phyloP scores from a whole-genome alignment of 1,284 basidiomycete genomes.

The Agroathelia rolfsii region DNA sequence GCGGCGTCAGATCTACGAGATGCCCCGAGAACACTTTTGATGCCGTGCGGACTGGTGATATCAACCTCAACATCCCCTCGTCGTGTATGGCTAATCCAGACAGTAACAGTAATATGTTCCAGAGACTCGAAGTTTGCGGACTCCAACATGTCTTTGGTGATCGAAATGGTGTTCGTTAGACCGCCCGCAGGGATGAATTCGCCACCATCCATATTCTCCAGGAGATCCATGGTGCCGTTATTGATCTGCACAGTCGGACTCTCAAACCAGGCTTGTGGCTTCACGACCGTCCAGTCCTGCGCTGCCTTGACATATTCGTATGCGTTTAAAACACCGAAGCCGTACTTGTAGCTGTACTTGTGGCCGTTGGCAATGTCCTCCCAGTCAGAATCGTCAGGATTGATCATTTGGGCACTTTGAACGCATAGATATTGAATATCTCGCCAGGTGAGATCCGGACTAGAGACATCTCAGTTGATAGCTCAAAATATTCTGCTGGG shows the following conservation, averaged over 20 bases:
- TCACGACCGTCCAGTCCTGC: constrained; percentile 78
- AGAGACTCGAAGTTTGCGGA: constrained; percentile 77
- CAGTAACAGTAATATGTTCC: constrained; percentile 89
- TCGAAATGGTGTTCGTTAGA: constrained; percentile 52
- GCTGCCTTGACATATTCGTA: constrained; percentile 78
- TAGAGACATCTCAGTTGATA: no score
- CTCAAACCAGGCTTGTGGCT: constrained; percentile 89
- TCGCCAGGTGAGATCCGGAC: constrained; percentile 93
- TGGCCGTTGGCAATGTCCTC: constrained; percentile 74
- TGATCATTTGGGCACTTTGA: constrained; percentile 71
- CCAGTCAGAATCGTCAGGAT: constrained; percentile 92
- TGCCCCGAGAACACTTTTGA: constrained; percentile 79
- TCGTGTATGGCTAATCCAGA: constrained; percentile 84
- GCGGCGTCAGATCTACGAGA: constrained; percentile 64
- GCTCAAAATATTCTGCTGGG: constrained; percentile 3
- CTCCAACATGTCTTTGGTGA: constrained; percentile 66
- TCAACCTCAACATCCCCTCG: constrained; percentile 94
- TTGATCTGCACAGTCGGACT: constrained; percentile 63
- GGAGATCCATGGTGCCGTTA: constrained; percentile 50
- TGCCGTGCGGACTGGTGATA: constrained; percentile 76
- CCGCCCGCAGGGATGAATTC: constrained; percentile 61
- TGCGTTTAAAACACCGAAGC: constrained; percentile 87
- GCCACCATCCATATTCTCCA: constrained; percentile 52
- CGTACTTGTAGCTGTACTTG: constrained; percentile 94
- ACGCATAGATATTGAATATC: constrained; percentile 93